These are phyloP conservation scores for Suillus brevipes DNA, from an alignment of 768 basidiomycete species.

Conservation along the genomic window DNA sequence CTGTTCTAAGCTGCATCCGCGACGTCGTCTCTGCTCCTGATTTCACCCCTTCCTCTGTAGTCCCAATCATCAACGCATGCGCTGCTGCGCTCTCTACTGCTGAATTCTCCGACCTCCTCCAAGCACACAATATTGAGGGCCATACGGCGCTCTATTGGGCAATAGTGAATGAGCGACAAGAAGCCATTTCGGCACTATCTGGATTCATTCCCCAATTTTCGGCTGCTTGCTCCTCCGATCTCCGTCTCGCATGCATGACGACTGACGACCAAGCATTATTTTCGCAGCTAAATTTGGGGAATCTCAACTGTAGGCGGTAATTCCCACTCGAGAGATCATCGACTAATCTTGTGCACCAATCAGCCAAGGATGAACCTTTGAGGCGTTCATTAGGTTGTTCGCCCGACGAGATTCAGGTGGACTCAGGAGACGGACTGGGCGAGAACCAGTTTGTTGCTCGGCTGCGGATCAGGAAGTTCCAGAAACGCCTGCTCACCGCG, in stretches of 20 bases:
- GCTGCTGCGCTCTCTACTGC: not conserved
- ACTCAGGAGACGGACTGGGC: not conserved
- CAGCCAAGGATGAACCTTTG: not conserved
- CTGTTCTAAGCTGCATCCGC: not conserved
- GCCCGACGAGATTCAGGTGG: not conserved
- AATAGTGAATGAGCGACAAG: not conserved
- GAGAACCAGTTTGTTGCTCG: not conserved
- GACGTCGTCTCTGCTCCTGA: not conserved
- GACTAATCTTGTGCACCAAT: not conserved
- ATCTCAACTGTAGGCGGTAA: not conserved
- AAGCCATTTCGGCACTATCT: not conserved
- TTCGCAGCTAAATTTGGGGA: not conserved
- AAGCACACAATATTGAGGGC: not conserved
- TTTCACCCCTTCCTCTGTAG: not conserved
- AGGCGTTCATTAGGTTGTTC: not conserved
- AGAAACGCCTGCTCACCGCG: not conserved
- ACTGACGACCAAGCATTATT: not conserved
- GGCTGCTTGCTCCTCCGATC: not conserved
- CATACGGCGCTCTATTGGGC: not conserved
- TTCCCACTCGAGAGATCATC: not conserved
- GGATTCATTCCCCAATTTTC: not conserved
- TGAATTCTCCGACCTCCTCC: not conserved
- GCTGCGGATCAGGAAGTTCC: not conserved
- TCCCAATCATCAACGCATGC: not conserved
- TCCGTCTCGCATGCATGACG: not conserved